phyloP scores from a whole-genome alignment of 768 basidiomycete genomes.

The Fomitopsis pulvina region DNA sequence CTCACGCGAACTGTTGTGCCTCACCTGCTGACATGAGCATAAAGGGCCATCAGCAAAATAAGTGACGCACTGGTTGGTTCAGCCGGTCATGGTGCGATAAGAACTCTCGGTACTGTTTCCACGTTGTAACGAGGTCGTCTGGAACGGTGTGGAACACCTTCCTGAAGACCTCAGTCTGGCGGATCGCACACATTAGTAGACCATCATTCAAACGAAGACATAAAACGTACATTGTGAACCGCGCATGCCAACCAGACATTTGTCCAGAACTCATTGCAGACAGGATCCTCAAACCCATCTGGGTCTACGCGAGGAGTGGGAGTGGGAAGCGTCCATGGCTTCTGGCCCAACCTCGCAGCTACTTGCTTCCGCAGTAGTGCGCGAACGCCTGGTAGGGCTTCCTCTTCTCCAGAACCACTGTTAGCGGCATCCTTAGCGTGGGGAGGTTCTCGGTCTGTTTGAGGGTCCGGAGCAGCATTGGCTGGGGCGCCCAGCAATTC shows the following conservation, averaged over 20 bases:
- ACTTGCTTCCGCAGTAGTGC: slow-evolving; percentile 49
- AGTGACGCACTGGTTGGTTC: slow-evolving; percentile 51
- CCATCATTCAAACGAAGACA: background rate
- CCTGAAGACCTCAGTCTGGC: slow-evolving; percentile 88
- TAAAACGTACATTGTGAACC: slow-evolving; percentile 70
- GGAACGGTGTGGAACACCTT: slow-evolving; percentile 93
- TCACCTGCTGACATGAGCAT: slow-evolving; percentile 30
- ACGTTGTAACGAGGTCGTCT: slow-evolving; percentile 88
- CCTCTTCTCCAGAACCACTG: slow-evolving; percentile 47
- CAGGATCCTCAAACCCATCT: slow-evolving; percentile 81
- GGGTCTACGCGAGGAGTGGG: slow-evolving; percentile 69
- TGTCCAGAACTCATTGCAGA: slow-evolving; percentile 85
- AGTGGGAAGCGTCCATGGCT: slow-evolving; percentile 57
- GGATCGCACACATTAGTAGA: slow-evolving; percentile 3
- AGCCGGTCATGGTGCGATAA: slow-evolving; percentile 67
- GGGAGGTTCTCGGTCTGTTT: slow-evolving; percentile 41
- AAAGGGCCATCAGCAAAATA: background rate
- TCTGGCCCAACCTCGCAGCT: slow-evolving; percentile 42
- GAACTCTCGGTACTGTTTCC: slow-evolving; percentile 94
- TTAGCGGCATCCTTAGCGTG: slow-evolving; percentile 37
- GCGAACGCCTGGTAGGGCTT: slow-evolving; percentile 40
- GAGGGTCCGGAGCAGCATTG: slow-evolving; percentile 36
- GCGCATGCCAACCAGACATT: slow-evolving; percentile 85
- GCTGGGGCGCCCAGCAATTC: slow-evolving; percentile 51
- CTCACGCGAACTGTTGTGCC: slow-evolving; percentile 33